phyloP scores from a whole-genome alignment of 768 basidiomycete species.

The Mycena floridula region DNA sequence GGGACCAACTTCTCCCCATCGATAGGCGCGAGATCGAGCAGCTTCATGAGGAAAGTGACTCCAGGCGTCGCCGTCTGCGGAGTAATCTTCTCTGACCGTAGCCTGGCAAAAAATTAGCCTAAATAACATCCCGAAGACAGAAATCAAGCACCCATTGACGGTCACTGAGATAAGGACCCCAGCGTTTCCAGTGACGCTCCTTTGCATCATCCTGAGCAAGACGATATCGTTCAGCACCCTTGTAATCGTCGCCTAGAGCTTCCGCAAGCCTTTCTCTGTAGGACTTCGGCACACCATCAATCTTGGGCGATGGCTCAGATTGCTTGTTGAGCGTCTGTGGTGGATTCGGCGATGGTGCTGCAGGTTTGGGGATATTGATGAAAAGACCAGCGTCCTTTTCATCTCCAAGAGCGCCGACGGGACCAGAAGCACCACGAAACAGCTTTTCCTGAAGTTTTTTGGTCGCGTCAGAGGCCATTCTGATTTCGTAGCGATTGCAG shows the following conservation, averaged over 20 bases:
- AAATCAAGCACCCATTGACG: constrained; percentile 78
- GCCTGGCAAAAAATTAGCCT: constrained; percentile 46
- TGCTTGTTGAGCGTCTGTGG: constrained; percentile 43
- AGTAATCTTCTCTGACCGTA: constrained; percentile 98
- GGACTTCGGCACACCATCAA: constrained; percentile 15
- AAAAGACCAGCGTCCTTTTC: constrained; percentile 35
- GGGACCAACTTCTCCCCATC: constrained; percentile 99
- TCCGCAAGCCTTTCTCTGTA: constrained; percentile 65
- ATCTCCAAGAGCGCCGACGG: constrained; percentile 13
- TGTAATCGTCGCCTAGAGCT: constrained; percentile 63
- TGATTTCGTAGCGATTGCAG: no score
- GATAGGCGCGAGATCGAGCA: constrained; percentile 87
- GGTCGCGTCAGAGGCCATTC: no score
- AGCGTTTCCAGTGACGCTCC: constrained; percentile 93
- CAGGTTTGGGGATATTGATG: constrained; percentile 66
- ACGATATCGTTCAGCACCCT: constrained; percentile 77
- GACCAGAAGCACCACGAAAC: constrained; percentile 46
- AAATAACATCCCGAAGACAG: constrained; percentile 9
- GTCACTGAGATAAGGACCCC: constrained; percentile 97
- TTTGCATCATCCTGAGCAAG: constrained; percentile 77
- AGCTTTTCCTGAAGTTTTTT: constrained; percentile 73
- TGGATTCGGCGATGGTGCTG: constrained; percentile 28
- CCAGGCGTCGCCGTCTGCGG: constrained; percentile 94
- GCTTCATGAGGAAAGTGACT: constrained; percentile 93
- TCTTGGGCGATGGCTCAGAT: constrained; percentile 29